Evolutionary conservation across 805 yeast genomes (phyloP).

Genomic region (Cyberlindnera xylosilytica): DNA sequence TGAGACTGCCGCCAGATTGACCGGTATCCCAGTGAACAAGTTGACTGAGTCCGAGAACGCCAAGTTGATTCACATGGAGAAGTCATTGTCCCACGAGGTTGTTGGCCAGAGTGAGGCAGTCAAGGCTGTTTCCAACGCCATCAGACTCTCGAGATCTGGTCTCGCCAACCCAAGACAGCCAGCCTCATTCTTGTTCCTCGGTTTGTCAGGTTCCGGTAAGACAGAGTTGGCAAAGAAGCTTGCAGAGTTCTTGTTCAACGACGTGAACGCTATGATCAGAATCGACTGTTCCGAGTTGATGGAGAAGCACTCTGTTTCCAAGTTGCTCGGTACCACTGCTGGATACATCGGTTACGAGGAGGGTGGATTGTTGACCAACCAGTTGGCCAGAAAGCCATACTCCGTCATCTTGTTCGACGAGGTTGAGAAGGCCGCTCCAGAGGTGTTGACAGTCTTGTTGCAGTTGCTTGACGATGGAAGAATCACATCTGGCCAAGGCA

Average conservation of each 20-base stretch:
- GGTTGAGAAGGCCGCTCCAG: slow-evolving; percentile 98
- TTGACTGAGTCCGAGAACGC: slow-evolving; percentile 93
- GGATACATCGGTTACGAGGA: slow-evolving; percentile 97
- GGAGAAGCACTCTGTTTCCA: slow-evolving; percentile 94
- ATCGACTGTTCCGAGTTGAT: slow-evolving; percentile 95
- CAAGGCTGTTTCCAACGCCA: slow-evolving; percentile 93
- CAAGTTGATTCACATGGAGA: slow-evolving; percentile 93
- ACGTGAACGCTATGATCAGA: slow-evolving; percentile 94
- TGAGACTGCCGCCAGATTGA: slow-evolving; percentile 94
- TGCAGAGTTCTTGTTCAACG: slow-evolving; percentile 94
- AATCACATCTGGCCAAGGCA: slow-evolving; percentile 91
- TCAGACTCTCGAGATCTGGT: slow-evolving; percentile 90
- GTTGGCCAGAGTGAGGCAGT: slow-evolving; percentile 97
- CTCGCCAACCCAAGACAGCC: slow-evolving; percentile 96
- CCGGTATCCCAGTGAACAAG: slow-evolving; percentile 95
- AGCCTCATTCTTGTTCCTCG: slow-evolving; percentile 90
- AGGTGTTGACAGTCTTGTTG: slow-evolving; percentile 85
- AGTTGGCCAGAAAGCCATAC: slow-evolving; percentile 86
- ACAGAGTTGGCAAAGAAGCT: slow-evolving; percentile 96
- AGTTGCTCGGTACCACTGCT: slow-evolving; percentile 94
- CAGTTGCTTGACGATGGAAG: slow-evolving; percentile 97
- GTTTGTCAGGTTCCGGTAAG: slow-evolving; percentile 97
- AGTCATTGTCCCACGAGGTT: slow-evolving; percentile 72
- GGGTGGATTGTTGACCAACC: slow-evolving; percentile 95
- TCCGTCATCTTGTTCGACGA: slow-evolving; percentile 96